Evolutionary conservation across 2,329 filamentous ascomycete genomes (phyloP).

Genomic region (Colletotrichum sp.): DNA sequence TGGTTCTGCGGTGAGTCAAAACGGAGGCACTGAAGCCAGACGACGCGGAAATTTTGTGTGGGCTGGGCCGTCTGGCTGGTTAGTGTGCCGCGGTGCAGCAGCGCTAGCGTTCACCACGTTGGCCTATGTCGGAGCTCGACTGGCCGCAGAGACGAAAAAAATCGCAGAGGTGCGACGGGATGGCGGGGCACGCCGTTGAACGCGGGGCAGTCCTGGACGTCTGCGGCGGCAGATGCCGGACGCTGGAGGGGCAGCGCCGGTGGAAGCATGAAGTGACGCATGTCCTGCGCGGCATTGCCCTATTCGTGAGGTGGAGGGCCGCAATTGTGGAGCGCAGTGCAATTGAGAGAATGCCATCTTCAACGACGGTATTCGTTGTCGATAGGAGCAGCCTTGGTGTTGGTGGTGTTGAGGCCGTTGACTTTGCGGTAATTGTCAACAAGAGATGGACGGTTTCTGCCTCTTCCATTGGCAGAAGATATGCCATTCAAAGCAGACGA

Average conservation of each 20-base stretch:
- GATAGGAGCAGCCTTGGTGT: background rate
- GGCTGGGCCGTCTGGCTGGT: background rate
- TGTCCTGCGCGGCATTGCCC: conserved; percentile 7
- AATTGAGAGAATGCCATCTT: background rate
- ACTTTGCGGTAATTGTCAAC: background rate
- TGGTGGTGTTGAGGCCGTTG: background rate
- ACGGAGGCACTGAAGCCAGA: background rate
- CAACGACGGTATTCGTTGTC: background rate
- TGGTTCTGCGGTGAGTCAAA: conserved; percentile 20
- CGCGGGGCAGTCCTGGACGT: conserved; percentile 18
- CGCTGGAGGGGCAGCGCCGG: conserved; percentile 9
- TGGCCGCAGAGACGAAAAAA: background rate
- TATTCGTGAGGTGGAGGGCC: background rate
- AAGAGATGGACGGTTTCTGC: no score
- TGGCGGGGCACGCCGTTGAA: conserved; percentile 25
- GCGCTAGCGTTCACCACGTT: conserved; percentile 11
- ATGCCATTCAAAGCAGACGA: background rate
- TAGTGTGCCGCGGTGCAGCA: background rate
- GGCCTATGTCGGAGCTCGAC: conserved; percentile 25
- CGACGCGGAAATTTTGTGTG: conserved; percentile 18
- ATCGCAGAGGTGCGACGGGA: conserved; percentile 2
- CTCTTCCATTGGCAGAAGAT: background rate
- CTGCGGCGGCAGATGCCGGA: conserved; percentile 12
- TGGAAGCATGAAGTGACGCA: background rate
- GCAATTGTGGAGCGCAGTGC: background rate